phyloP scores from a whole-genome alignment of 2,329 filamentous ascomycete genomes.

The Beauveria brongniartii region DNA sequence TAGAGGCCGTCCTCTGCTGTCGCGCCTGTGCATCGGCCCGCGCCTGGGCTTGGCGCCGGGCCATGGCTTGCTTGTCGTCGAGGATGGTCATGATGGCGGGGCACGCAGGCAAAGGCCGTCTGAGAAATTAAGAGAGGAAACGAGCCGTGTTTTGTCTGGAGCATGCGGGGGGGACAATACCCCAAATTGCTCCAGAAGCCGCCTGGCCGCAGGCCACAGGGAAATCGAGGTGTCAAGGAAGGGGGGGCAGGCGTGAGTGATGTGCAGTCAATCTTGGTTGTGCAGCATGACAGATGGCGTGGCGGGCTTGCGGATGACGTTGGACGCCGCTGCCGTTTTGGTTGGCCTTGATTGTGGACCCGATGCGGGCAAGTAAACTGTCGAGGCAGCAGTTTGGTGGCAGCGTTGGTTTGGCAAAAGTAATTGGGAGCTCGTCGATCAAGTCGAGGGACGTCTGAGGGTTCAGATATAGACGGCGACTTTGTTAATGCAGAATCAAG shows the following conservation, averaged over 20 bases:
- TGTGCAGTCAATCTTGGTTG: neutral
- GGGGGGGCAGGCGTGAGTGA: neutral
- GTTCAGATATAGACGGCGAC: neutral
- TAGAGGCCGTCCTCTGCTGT: neutral
- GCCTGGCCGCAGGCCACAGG: neutral
- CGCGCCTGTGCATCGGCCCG: neutral
- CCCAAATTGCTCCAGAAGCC: neutral
- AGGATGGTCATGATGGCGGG: constrained; percentile 19
- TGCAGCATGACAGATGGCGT: neutral
- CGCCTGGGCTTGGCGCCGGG: constrained; percentile 11
- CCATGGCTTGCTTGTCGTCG: constrained; percentile 20
- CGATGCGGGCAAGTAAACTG: neutral
- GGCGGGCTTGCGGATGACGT: neutral
- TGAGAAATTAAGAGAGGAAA: neutral
- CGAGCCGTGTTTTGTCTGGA: neutral
- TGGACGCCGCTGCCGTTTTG: neutral
- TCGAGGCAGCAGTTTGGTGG: neutral
- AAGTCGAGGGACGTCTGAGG: neutral
- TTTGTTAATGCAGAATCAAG: neutral
- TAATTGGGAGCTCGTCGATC: neutral
- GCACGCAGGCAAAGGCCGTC: neutral
- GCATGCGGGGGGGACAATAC: neutral
- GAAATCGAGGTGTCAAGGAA: neutral
- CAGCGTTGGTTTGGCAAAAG: neutral
- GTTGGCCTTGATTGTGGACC: neutral